Evolutionary conservation across 768 basidiomycete species (phyloP), one percentile per base, ranked within the genome.

Genomic region (Pleurotus citrinopileatus): DNA sequence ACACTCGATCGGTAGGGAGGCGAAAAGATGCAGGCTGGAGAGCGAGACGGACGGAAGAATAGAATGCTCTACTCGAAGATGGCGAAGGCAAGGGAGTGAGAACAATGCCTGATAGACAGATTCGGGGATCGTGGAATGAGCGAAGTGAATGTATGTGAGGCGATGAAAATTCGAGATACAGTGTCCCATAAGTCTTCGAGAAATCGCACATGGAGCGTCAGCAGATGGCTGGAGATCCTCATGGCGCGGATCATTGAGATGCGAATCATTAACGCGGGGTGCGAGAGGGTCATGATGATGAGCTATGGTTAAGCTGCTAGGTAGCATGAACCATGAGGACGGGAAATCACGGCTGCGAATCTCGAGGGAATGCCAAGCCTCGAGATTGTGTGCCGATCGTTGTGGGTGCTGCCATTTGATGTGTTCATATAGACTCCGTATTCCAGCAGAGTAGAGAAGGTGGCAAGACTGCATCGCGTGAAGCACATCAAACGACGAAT

Each of bases 401-500:
- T n/a, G 7, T 19, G 48, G 29, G 34, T 51, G 29, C 48, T 34
- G 29, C 48, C 48, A 51, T 20, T 51, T 51, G 34, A 51, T 20
- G 34, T 51, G 48, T 15, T 51, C 48, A 37, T 51, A 51, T 12
- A 51, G 48, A 9, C n/a, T 34, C 34, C 34, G 20, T 17, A 51
- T 19, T 23, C 48, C 48, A 51, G 48, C 29, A 51, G 15, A 51
- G n/a, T 36, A 51, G 17, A 51, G 48, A 36, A 15, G 34, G 10
- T 34, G 29, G 32, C 48, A 51, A 19, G 48, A 36, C 34, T 51
- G 48, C 48, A 51, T 51, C 15, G 34, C 29, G 22, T 51, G 48
- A 7, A 51, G 17, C 32, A 51, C 20, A 51, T 51, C 48, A 23
- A 34, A 51, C 1, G 48, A 37, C 13, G 29, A 34, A 13, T 51